Evolutionary conservation across 306 rosid species (phyloP), one percentile per base, ranked within the genome.

Genomic region (Dicorynia guianensis): DNA sequence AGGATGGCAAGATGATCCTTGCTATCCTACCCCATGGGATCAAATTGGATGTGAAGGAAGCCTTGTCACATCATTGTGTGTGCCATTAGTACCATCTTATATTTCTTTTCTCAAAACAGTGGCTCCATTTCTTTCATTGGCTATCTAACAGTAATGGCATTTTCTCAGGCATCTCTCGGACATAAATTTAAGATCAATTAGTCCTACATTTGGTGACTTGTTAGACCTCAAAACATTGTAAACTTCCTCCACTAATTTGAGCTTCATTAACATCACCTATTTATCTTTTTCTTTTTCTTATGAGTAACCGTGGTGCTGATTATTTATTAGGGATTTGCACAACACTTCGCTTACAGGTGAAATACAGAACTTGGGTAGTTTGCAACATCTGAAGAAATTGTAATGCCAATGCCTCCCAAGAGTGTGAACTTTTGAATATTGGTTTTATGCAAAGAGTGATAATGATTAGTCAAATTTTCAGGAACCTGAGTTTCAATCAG

Each of bases 1-100:
- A 15, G 97, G 90, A 61, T 94, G 98, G 98, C 86, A 90, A 80
- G 98, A 90, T 79, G 98, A 94, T 81, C 98, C 98, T 30, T 94
- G 98, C 79, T 89, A 89, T 17, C 98, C 98, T 17, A 77, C 36
- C 3, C 84, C 88, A 53, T 94, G 97, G 98, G 82, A 88, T 63
- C 88, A 85, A 42, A 79, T 92, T 77, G 81, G 79, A 71, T 94
- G 98, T 66, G 91, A 94, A 88, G 95, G 91, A 88, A 91, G 57
- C 85, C 67, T 84, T 15, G 96, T 94, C 30, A 88, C 90, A 63
- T 88, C 93, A 69, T 63, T 94, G 98, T 94, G 77, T 71, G 92
- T 77, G 15, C 38, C 39, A 1, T 69, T 12, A 17, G 34, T 30
- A 40, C 10, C 52, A 35, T 65, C 18, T 76, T 63, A 70, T 39